Conservation (phyloP, 176 grass and related monocot genomes). For the Bromus sterilis region DNA sequence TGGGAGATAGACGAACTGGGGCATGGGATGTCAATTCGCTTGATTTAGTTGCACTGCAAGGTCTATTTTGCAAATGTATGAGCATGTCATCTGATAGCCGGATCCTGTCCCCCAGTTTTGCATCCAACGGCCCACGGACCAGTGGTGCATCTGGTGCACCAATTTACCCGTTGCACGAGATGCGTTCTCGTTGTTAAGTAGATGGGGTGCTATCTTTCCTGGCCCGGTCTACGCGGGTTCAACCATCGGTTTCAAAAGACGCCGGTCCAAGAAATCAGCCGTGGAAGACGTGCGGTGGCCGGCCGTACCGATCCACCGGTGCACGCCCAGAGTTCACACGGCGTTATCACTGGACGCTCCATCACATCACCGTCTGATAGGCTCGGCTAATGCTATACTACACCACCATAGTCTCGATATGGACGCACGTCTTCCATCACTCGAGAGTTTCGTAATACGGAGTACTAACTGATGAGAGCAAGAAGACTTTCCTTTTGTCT, state of each 20-base stretch:
- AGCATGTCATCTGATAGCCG: too few species aligned
- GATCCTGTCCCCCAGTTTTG: too few species aligned
- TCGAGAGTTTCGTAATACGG: neutral
- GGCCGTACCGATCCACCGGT: neutral
- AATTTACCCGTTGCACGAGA: too few species aligned
- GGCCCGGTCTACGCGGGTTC: neutral
- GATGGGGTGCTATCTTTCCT: neutral
- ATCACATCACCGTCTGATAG: neutral
- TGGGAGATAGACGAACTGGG: too few species aligned
- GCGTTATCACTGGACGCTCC: neutral
- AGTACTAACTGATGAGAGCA: neutral
- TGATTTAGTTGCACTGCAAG: too few species aligned
- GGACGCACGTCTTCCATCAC: neutral
- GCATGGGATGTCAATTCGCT: too few species aligned
- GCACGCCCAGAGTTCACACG: neutral
- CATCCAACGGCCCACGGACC: too few species aligned
- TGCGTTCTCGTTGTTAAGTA: neutral
- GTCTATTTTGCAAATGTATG: too few species aligned
- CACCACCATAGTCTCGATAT: neutral
- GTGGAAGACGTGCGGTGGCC: slow-evolving; percentile 6
- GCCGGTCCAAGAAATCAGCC: slow-evolving; percentile 33
- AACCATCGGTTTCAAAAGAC: neutral
- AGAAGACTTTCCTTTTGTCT: neutral
- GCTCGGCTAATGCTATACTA: neutral
- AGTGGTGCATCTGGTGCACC: too few species aligned